Percentiles rank a stretch among this genome's conserved stretches.
Evolutionary conservation across 306 rosid species (phyloP).

Genomic region (Prinsepia uniflora): DNA sequence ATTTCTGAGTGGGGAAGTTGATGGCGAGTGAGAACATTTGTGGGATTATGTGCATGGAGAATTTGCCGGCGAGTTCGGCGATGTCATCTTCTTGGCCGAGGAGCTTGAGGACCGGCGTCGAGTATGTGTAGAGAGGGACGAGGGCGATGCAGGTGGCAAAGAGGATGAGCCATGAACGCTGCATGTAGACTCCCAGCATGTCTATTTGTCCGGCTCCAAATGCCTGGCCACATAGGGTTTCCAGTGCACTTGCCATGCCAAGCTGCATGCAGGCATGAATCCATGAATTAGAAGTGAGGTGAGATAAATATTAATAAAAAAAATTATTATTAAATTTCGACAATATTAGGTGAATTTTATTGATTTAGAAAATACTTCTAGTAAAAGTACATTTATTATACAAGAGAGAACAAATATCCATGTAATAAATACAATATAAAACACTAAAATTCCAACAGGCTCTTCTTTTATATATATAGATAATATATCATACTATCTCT

Average conservation of each 20-base stretch:
- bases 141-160: constrained; percentile 46
- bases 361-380: too few species aligned
- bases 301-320: too few species aligned
- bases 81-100: constrained; percentile 70
- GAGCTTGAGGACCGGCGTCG: constrained; percentile 60
- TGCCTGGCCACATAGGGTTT: constrained; percentile 96
- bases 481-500: too few species aligned
- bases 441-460: too few species aligned
- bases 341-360: too few species aligned
- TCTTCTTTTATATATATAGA: too few species aligned
- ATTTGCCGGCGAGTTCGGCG: constrained; percentile 71
- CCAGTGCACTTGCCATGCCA: constrained; percentile 93
- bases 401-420: too few species aligned
- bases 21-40: constrained; percentile 86
- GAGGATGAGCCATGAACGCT: constrained; percentile 80
- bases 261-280: too few species aligned
- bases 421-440: too few species aligned
- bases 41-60: constrained; percentile 77
- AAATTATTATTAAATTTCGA: too few species aligned
- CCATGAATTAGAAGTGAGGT: too few species aligned
- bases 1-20: constrained; percentile 81
- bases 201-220: constrained; percentile 92
- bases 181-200: constrained; percentile 92
- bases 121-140: constrained; percentile 63
- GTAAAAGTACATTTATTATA: too few species aligned